Evolutionary conservation across 169 alveolate genomes (phyloP), one percentile per base, ranked within the genome.

Genomic region (Amoebophrya sp.): DNA sequence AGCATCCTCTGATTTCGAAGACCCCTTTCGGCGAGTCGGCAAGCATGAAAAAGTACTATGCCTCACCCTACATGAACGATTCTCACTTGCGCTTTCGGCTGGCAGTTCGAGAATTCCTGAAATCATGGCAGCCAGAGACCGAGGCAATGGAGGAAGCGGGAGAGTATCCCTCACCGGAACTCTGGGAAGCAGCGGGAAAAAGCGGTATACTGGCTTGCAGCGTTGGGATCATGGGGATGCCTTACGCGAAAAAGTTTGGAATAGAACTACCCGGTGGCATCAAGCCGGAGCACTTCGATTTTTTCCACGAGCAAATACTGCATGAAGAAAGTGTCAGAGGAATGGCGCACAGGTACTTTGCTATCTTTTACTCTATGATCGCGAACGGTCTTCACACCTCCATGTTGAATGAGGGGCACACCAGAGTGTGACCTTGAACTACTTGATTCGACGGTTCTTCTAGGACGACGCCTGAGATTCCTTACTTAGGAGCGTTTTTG

Each of bases 221-320:
- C 18, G 18, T 47, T 18, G 65, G 65, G 29, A 12, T 47, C 29
- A 18, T 47, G 29, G 65, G 29, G 29, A 47, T 47, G 65, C 65
- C 65, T 18, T 47, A 47, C 65, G 65, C 65, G 65, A 47, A 47
- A 47, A 47, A 47, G 65, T 47, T 47, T 6, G 18, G 18, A 6
- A 12, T 47, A 18, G 18, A 6, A 18, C 65, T 47, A 6, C 65
- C 65, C 77, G 91, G 26, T 24, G n/a, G 77, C 91, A 38, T 54
- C 12, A 89, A 89, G 53, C 91, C 91, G 41, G 41, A 89, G 53
- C 77, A 54, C 0, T 89, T 40, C 41, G 91, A 89, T 76, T 89
- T 40, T 38, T 91, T 91, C 40, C 93, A 91, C 33, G 93, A 91
- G 65, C 41, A 41, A 0, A 91, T 91, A 40, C 36, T 91, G 41